These are phyloP conservation scores for Coleophoma cylindrospora DNA, from an alignment of 2,329 filamentous ascomycete species.

Conservation along the genomic window DNA sequence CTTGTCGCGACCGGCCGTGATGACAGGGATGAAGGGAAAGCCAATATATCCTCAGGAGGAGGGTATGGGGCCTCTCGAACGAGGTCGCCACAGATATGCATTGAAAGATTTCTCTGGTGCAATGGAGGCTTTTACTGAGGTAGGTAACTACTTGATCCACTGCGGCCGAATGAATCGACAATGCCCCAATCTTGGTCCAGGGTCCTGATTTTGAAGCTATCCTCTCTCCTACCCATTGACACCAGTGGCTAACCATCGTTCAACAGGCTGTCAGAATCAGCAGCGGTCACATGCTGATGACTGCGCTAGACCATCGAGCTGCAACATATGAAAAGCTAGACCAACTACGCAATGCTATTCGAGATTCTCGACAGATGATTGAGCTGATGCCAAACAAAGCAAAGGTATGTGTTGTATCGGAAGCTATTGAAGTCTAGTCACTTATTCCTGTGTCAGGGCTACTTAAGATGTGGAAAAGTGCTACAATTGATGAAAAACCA, in stretches of 20 bases:
- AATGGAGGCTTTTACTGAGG: constrained; percentile 15
- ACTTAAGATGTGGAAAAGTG: constrained; percentile 27
- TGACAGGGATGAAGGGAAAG: no score
- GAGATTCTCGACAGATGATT: constrained; percentile 27
- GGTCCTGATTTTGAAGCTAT: no score
- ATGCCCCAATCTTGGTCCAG: background rate
- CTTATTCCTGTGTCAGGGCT: constrained; percentile 18
- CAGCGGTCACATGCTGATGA: constrained; percentile 19
- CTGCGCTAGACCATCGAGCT: constrained; percentile 26
- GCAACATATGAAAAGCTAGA: constrained; percentile 27
- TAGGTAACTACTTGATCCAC: constrained; percentile 1
- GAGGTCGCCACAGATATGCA: constrained; percentile 22
- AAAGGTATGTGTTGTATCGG: constrained; percentile 14
- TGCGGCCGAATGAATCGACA: no score
- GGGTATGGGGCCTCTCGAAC: constrained; percentile 19
- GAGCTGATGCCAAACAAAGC: constrained; percentile 22
- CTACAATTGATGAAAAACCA: constrained; percentile 22
- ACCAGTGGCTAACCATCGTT: constrained; percentile 1
- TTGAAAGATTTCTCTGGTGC: constrained; percentile 21
- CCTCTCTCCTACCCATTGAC: no score
- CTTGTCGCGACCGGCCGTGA: no score
- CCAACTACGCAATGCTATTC: constrained; percentile 19
- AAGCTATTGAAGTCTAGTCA: background rate
- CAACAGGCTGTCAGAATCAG: constrained; percentile 19
- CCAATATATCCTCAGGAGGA: constrained; percentile 7